Evolutionary conservation across 2,329 filamentous ascomycete genomes (phyloP), one percentile per base, ranked within the genome.

Genomic region (Drechslerella dactyloides): DNA sequence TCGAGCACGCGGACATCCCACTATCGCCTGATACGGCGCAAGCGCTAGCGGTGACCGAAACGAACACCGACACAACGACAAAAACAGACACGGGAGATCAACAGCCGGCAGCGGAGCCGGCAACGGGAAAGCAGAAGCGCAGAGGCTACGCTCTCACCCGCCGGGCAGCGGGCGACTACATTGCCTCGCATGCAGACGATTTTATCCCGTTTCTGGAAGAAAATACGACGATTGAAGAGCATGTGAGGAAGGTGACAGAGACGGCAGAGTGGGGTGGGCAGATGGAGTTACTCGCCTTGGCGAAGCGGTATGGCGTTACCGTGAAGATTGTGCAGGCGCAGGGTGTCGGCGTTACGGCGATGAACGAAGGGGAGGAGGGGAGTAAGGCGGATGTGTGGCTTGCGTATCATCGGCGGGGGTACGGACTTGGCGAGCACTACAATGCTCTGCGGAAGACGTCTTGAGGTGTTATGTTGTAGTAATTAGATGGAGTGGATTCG

Each of bases 181-280:
- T 99, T 77, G 80, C 82, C 68, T 79, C 81, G 13, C 87, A 97
- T 78, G 81, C 84, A 10, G 90, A 92, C 74, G 91, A 96, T 76
- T 97, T 97, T 79, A 87, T 84, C 64, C 88, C 90, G 0, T 99
- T 97, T 78, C 82, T 96, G 75, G 93, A 96, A 77, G 92, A 94
- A 78, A 86, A 61, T 3, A 56, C 58, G 53, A 66, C 88, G 13
- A 78, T 97, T 52, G 85, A 85, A 1, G 82, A 82, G 7, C 96
- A 97, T 79, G 84, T 90, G 52, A 81, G 81, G 52, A 91, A 90
- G 81, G 90, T 99, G 70, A 82, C 88, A 74, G 87, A 94, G 68
- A 97, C 93, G 54, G 93, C 91, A 0, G 93, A 96, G 80, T 99
- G 94, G 94, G 94, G 94, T 55, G 94, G 94, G 0, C 91, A 97